Evolutionary conservation across 2,329 filamentous ascomycete genomes (phyloP).

Genomic region (Pochonia chlamydosporia): DNA sequence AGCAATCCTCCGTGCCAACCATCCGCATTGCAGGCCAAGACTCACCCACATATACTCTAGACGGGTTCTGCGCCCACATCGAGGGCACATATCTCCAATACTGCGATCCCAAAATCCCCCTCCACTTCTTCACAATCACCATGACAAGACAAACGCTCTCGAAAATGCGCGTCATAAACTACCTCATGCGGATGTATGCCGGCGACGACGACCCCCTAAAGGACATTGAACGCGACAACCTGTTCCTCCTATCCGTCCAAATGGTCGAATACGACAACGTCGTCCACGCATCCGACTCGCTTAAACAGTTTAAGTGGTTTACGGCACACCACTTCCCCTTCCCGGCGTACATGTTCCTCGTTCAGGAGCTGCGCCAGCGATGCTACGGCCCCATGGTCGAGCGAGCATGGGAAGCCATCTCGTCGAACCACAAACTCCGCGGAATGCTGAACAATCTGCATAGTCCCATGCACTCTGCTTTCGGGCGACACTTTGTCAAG

Average conservation of each 20-base stretch:
- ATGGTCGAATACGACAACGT: conserved; percentile 56
- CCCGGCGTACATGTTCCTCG: conserved; percentile 55
- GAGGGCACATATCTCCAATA: conserved; percentile 49
- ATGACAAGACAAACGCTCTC: conserved; percentile 51
- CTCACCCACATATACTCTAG: conserved; percentile 42
- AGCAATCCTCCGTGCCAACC: conserved; percentile 22
- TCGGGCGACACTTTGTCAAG: conserved; percentile 53
- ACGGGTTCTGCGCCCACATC: conserved; percentile 48
- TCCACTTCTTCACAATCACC: conserved; percentile 53
- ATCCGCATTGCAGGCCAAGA: conserved; percentile 44
- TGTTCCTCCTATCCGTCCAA: conserved; percentile 49
- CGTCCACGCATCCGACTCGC: conserved; percentile 43
- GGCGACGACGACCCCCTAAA: conserved; percentile 34
- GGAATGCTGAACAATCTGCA: conserved; percentile 43
- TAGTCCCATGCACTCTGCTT: conserved; percentile 52
- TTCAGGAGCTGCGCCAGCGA: conserved; percentile 48
- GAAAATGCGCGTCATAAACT: conserved; percentile 50
- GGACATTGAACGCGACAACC: conserved; percentile 42
- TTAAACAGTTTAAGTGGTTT: conserved; percentile 53
- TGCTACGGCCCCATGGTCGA: conserved; percentile 50
- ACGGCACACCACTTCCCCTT: conserved; percentile 55
- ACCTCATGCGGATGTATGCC: conserved; percentile 45
- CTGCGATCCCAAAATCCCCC: conserved; percentile 52
- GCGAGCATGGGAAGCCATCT: conserved; percentile 52
- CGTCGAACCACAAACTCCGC: conserved; percentile 47